Conservation (phyloP, 805 yeast genomes). For the Candida quercuum region DNA sequence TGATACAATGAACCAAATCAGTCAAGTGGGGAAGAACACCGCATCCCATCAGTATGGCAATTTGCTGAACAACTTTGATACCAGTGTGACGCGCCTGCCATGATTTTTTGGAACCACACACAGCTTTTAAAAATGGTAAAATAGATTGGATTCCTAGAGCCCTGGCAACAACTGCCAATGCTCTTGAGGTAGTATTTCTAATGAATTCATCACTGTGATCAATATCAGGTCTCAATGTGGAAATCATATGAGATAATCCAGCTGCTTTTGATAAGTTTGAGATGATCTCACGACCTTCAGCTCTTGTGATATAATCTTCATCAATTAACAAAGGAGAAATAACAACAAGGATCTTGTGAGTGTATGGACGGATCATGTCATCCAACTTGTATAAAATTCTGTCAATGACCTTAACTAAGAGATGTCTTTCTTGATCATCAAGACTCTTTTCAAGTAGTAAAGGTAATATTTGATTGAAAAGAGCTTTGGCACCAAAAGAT, state of each 20-base stretch:
- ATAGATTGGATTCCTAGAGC: conserved; percentile 68
- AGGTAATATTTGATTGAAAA: conserved; percentile 73
- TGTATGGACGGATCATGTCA: conserved; percentile 61
- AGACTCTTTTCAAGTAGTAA: conserved; percentile 63
- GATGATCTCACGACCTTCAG: conserved; percentile 76
- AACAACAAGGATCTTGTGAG: conserved; percentile 67
- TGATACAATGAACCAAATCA: conserved; percentile 57
- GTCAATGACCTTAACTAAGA: conserved; percentile 70
- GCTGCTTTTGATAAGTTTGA: conserved; percentile 73
- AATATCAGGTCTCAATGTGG: conserved; percentile 74
- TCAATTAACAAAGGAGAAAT: conserved; percentile 77
- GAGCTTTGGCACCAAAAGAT: conserved; percentile 59
- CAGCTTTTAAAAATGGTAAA: conserved; percentile 79
- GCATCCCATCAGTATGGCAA: conserved; percentile 62
- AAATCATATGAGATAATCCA: conserved; percentile 77
- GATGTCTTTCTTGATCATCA: conserved; percentile 79
- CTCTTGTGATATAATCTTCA: conserved; percentile 67
- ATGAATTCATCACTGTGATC: conserved; percentile 79
- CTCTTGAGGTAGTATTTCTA: conserved; percentile 68
- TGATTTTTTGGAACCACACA: conserved; percentile 66
- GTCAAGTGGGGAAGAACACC: conserved; percentile 71
- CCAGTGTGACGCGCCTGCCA: conserved; percentile 88
- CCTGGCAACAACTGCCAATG: conserved; percentile 79
- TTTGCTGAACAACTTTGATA: conserved; percentile 66
- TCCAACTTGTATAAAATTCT: conserved; percentile 64